Conservation (phyloP, 768 basidiomycete genomes). For the Kwoniella heveanensis region DNA sequence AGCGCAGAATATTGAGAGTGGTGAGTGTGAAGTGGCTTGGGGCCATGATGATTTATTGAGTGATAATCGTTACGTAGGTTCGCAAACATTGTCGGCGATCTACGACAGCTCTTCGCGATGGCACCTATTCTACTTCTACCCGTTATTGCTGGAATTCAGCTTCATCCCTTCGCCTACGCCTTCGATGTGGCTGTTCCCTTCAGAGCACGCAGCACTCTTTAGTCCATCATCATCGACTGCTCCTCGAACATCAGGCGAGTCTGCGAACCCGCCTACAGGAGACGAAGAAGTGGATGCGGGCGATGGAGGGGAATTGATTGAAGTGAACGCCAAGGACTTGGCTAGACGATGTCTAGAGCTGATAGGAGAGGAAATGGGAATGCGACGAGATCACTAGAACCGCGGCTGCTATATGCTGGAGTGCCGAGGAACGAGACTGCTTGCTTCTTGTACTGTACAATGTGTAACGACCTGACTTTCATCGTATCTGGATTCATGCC, state of each 20-base stretch:
- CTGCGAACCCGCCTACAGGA: not conserved
- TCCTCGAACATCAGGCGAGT: not conserved
- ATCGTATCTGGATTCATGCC: not conserved
- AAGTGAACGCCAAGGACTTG: conserved; percentile 43
- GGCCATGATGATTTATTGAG: no score
- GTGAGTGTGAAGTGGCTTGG: not conserved
- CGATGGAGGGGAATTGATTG: conserved; percentile 45
- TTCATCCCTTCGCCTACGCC: conserved; percentile 72
- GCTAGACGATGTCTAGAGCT: conserved; percentile 44
- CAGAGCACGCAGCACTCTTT: conserved; percentile 36
- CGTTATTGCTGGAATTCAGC: conserved; percentile 74
- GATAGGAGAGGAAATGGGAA: conserved; percentile 45
- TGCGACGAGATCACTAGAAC: conserved; percentile 2
- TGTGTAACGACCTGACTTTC: no score
- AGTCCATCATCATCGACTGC: no score
- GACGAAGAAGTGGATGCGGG: conserved; percentile 36
- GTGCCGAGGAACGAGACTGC: not conserved
- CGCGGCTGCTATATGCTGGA: no score
- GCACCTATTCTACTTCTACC: conserved; percentile 87
- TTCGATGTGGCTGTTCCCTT: conserved; percentile 64
- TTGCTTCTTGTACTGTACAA: not conserved
- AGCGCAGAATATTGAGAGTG: not conserved
- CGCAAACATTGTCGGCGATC: conserved; percentile 66
- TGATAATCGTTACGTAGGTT: no score
- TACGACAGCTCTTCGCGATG: conserved; percentile 74